phyloP scores from a whole-genome alignment of 2,329 filamentous ascomycete species.

The Botrytis squamosa region DNA sequence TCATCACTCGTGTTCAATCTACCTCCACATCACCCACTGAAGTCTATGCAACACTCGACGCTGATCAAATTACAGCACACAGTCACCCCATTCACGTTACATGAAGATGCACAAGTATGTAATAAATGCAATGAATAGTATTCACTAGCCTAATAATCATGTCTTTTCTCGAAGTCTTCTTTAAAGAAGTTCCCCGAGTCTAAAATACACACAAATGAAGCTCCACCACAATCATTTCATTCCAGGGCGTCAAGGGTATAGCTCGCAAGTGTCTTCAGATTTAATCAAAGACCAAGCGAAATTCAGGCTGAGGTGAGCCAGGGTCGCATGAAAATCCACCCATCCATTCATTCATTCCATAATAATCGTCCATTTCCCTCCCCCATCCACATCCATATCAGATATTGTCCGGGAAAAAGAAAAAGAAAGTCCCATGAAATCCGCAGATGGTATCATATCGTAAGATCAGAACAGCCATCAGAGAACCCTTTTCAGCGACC shows the following conservation, averaged over 20 bases:
- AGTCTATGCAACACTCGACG: not conserved
- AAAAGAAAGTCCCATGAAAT: not conserved
- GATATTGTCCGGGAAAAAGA: conserved; percentile 9
- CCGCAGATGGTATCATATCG: conserved; percentile 11
- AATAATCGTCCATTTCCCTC: conserved; percentile 5
- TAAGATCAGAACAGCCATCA: conserved; percentile 13
- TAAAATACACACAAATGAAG: conserved; percentile 12
- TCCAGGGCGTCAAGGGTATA: conserved; percentile 12
- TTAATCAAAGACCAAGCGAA: conserved; percentile 11
- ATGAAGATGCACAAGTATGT: not conserved
- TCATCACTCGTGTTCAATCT: not conserved
- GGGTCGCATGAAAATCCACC: conserved; percentile 8
- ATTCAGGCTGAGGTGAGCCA: conserved; percentile 7
- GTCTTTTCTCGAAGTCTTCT: not conserved
- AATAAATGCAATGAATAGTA: conserved; percentile 12
- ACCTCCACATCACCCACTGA: not conserved
- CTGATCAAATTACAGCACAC: not conserved
- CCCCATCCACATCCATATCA: not conserved
- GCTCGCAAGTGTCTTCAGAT: conserved; percentile 7
- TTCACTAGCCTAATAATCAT: conserved; percentile 15
- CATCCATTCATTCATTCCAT: conserved; percentile 8
- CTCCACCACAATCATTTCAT: conserved; percentile 13
- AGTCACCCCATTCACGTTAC: not conserved
- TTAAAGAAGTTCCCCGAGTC: not conserved
- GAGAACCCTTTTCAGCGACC: conserved; percentile 1